These are phyloP conservation scores for Cryphonectria parasitica DNA, from an alignment of 2,329 filamentous ascomycete species.

Conservation along the genomic window DNA sequence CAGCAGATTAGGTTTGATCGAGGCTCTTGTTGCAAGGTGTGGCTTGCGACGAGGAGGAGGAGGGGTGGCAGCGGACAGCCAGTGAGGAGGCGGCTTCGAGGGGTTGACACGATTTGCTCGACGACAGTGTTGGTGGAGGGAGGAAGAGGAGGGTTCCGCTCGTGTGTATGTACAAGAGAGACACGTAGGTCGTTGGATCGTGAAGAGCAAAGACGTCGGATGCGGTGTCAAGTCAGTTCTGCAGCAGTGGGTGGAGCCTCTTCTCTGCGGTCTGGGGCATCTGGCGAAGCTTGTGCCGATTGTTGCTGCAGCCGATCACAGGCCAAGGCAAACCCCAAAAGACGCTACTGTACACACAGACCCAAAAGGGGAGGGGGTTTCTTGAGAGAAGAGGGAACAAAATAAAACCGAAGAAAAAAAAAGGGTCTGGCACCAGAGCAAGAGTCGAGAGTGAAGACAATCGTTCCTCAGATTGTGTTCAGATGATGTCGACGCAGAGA, in stretches of 20 bases:
- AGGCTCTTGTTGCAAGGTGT: background rate
- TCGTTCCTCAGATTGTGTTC: background rate
- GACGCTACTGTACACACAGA: background rate
- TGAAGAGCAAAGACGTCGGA: background rate
- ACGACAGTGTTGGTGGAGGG: background rate
- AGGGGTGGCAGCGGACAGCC: background rate
- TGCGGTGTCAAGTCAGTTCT: background rate
- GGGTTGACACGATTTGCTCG: background rate
- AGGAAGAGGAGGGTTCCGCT: background rate
- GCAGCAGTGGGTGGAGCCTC: background rate
- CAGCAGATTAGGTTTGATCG: background rate
- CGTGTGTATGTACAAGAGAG: slow-evolving; percentile 2
- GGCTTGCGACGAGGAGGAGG: background rate
- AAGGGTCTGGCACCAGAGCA: background rate
- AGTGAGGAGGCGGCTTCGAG: background rate
- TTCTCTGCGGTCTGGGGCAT: background rate
- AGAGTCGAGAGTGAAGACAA: background rate
- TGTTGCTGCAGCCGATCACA: background rate
- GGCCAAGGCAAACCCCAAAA: background rate
- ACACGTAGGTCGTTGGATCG: background rate
- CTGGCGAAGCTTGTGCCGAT: background rate
- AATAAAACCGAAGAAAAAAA: too few relatives aligned
- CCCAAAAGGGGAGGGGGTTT: background rate
- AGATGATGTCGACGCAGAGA: background rate
- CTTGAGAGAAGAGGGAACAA: background rate